phyloP scores from a whole-genome alignment of 2,329 filamentous ascomycete species.

The Cryphonectria japonica region DNA sequence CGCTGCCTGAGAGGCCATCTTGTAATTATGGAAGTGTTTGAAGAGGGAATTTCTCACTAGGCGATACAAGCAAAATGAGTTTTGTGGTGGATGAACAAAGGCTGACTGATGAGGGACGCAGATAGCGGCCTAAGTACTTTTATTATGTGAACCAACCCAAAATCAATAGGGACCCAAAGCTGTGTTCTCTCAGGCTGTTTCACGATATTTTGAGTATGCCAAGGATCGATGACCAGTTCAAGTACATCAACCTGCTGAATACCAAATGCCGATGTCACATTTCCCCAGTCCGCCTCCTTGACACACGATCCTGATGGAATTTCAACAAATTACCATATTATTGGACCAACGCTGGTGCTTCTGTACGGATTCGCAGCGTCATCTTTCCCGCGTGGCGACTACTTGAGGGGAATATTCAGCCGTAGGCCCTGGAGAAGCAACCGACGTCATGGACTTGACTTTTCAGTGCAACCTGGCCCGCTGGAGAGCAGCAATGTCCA shows the following conservation, averaged over 20 bases:
- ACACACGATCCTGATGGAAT: not conserved
- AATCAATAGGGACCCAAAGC: no score
- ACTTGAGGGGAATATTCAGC: not conserved
- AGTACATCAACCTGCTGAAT: not conserved
- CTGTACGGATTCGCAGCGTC: slow-evolving; percentile 10
- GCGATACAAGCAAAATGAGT: no score
- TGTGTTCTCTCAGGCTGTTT: no score
- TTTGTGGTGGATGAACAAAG: no score
- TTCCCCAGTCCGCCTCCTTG: not conserved
- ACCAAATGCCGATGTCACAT: not conserved
- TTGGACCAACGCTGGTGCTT: not conserved
- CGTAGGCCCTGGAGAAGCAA: not conserved
- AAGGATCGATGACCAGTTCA: slow-evolving; percentile 6
- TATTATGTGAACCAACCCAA: no score
- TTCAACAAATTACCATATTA: not conserved
- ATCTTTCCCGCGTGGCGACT: slow-evolving; percentile 4
- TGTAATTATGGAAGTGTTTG: not conserved
- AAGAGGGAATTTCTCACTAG: no score
- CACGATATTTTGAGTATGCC: no score
- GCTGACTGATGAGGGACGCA: no score
- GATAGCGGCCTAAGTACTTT: no score
- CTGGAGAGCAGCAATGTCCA: not conserved
- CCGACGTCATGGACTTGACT: slow-evolving; percentile 20
- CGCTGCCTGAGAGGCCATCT: slow-evolving; percentile 69
- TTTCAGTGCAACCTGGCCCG: not conserved